These are phyloP conservation scores for Pinus albicaulis DNA, from an alignment of 75 land plant species.

Conservation along the genomic window DNA sequence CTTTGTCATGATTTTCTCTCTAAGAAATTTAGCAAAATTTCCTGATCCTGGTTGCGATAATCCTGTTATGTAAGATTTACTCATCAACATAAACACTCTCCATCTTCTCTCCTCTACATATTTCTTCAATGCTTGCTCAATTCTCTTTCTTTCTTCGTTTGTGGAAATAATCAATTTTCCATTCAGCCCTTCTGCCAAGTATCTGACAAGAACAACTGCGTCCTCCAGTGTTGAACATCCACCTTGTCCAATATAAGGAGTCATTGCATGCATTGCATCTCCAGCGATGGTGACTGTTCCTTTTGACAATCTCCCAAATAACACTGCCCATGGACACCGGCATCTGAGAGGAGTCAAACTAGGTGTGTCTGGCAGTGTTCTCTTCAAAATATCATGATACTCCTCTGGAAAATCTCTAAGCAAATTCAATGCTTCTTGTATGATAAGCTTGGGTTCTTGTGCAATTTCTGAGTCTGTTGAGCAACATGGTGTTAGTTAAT, in stretches of 20 bases:
- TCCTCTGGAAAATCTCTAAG: constrained; percentile 19
- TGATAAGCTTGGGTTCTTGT: constrained; percentile 23
- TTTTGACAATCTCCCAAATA: constrained; percentile 4
- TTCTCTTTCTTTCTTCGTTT: neutral
- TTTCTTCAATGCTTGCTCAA: constrained; percentile 10
- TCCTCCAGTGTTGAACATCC: constrained; percentile 61
- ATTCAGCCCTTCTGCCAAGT: constrained; percentile 20
- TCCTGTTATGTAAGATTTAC: constrained; percentile 5
- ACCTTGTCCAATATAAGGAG: constrained; percentile 66
- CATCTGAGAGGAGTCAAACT: constrained; percentile 15
- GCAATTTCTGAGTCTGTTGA: constrained; percentile 10
- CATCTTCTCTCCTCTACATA: constrained; percentile 11
- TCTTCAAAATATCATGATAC: constrained; percentile 16
- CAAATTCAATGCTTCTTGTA: constrained; percentile 8
- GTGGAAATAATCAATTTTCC: neutral
- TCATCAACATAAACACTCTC: constrained; percentile 11
- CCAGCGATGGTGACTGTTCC: constrained; percentile 60
- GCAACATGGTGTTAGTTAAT: neutral
- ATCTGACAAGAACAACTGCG: constrained; percentile 47
- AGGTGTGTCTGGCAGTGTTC: constrained; percentile 20
- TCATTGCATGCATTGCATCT: constrained; percentile 59
- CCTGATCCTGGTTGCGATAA: constrained; percentile 11
- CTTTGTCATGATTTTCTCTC: constrained; percentile 9
- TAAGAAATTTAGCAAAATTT: constrained; percentile 2
- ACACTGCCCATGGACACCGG: constrained; percentile 33